These are phyloP conservation scores for Diplodia corticola DNA, from an alignment of 2,329 filamentous ascomycete species.

Conservation along the genomic window DNA sequence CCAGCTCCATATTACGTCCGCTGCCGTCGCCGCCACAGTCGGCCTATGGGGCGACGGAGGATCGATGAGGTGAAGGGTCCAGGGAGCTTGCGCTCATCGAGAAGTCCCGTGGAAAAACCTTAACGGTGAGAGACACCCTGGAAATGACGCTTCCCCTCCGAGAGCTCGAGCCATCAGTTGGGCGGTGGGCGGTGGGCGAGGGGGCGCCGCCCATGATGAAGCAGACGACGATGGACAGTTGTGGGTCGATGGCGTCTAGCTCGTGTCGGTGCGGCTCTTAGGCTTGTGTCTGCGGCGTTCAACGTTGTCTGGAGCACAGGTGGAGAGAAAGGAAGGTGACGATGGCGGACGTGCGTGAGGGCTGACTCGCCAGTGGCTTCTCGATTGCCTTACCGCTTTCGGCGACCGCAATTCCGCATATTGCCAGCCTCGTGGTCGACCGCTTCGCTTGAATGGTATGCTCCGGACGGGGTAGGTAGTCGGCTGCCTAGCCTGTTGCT, in stretches of 20 bases:
- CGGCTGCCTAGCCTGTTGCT: background rate
- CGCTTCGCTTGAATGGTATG: background rate
- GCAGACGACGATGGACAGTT: slow-evolving; percentile 7
- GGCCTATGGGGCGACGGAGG: slow-evolving; percentile 1
- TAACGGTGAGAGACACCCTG: slow-evolving; percentile 14
- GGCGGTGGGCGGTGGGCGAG: background rate
- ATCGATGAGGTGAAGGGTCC: background rate
- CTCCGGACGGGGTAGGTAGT: slow-evolving; percentile 7
- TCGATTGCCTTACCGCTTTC: slow-evolving; percentile 3
- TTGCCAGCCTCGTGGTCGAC: background rate
- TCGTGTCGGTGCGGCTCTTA: slow-evolving; percentile 10
- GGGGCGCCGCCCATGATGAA: background rate
- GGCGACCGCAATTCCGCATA: background rate
- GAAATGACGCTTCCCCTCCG: slow-evolving; percentile 10
- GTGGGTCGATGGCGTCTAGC: slow-evolving; percentile 9
- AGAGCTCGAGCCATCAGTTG: slow-evolving; percentile 11
- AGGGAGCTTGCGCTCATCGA: background rate
- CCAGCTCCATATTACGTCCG: background rate
- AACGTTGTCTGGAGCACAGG: background rate
- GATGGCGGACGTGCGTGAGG: background rate
- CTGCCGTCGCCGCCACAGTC: slow-evolving; percentile 5
- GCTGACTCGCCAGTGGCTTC: slow-evolving; percentile 3
- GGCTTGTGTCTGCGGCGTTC: slow-evolving; percentile 16
- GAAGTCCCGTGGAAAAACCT: slow-evolving; percentile 23
- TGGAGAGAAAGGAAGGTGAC: background rate